Percentiles rank a stretch among this genome's conserved stretches.
Conservation (phyloP, 2,329 filamentous ascomycete species). For the Aureobasidium sp. region DNA sequence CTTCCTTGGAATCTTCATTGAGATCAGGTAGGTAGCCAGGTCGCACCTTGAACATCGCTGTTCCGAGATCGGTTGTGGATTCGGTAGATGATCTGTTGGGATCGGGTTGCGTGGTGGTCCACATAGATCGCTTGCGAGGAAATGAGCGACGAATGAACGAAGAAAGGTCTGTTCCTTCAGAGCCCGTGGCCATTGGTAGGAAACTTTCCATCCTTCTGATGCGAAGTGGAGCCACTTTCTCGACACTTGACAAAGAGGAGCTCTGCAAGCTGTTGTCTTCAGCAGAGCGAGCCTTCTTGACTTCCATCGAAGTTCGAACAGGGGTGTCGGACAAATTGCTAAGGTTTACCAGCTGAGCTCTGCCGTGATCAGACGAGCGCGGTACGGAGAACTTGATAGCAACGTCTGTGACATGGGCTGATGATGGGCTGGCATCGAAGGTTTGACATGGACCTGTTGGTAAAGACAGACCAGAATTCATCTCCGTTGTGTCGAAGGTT, state of each 20-base stretch:
- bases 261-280: slow-evolving; percentile 12
- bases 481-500: not conserved
- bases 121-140: slow-evolving; percentile 14
- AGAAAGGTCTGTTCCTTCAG: slow-evolving; percentile 13
- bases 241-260: slow-evolving; percentile 14
- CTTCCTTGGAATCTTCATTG: slow-evolving; percentile 41
- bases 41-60: slow-evolving; percentile 16
- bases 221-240: slow-evolving; percentile 26
- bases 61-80: slow-evolving; percentile 20
- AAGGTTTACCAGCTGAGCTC: slow-evolving; percentile 26
- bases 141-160: slow-evolving; percentile 17
- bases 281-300: slow-evolving; percentile 15
- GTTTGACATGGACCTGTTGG: not conserved
- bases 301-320: not conserved
- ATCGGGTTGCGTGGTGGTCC: slow-evolving; percentile 8
- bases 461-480: not conserved
- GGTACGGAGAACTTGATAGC: slow-evolving; percentile 30
- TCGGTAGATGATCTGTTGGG: slow-evolving; percentile 14
- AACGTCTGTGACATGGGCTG: slow-evolving; percentile 28
- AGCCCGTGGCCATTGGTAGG: not conserved
- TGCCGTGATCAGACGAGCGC: slow-evolving; percentile 27
- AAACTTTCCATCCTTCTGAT: slow-evolving; percentile 22
- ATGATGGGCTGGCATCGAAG: slow-evolving; percentile 1
- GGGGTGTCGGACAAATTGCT: slow-evolving; percentile 7
- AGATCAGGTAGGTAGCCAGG: slow-evolving; percentile 32